Conservation (phyloP, 352 stramenopile species). For the Hyaloperonospora brassicae region DNA sequence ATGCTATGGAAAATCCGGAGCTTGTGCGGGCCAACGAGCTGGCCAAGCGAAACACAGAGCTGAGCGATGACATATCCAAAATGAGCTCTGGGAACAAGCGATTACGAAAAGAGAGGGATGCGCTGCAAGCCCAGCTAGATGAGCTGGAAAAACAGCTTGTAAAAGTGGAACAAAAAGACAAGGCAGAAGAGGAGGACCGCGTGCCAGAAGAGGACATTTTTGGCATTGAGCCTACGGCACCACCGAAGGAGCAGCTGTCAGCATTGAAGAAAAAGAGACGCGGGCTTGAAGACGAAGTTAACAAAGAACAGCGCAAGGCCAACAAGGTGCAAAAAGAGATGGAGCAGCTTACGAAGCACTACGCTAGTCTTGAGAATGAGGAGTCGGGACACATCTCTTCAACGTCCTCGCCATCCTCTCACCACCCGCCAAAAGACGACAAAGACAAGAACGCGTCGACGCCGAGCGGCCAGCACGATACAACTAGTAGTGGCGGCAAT, state of each 20-base stretch:
- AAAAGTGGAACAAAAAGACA: slow-evolving; percentile 45
- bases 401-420: slow-evolving; percentile 32
- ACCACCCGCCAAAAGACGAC: slow-evolving; percentile 26
- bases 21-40: slow-evolving; percentile 73
- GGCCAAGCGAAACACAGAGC: slow-evolving; percentile 55
- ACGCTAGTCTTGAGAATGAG: slow-evolving; percentile 32
- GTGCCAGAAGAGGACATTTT: slow-evolving; percentile 73
- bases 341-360: slow-evolving; percentile 76
- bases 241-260: slow-evolving; percentile 47
- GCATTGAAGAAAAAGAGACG: slow-evolving; percentile 59
- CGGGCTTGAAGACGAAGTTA: slow-evolving; percentile 70
- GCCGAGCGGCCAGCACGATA: slow-evolving; percentile 19
- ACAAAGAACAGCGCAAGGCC: slow-evolving; percentile 73
- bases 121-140: slow-evolving; percentile 56
- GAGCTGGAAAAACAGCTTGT: slow-evolving; percentile 60
- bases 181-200: slow-evolving; percentile 45
- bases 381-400: slow-evolving; percentile 32
- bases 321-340: slow-evolving; percentile 74
- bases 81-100: slow-evolving; percentile 82
- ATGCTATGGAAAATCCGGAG: slow-evolving; percentile 72
- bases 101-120: slow-evolving; percentile 67
- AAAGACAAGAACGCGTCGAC: slow-evolving; percentile 21
- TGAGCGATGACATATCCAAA: slow-evolving; percentile 78
- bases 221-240: slow-evolving; percentile 51
- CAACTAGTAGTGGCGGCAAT: slow-evolving; percentile 24